A percentile compares a stretch with the other conserved stretches of the same genome.
These are phyloP conservation scores for Tillandsia fasciculata DNA, from an alignment of 176 grass and related monocot genomes.

Conservation along the genomic window DNA sequence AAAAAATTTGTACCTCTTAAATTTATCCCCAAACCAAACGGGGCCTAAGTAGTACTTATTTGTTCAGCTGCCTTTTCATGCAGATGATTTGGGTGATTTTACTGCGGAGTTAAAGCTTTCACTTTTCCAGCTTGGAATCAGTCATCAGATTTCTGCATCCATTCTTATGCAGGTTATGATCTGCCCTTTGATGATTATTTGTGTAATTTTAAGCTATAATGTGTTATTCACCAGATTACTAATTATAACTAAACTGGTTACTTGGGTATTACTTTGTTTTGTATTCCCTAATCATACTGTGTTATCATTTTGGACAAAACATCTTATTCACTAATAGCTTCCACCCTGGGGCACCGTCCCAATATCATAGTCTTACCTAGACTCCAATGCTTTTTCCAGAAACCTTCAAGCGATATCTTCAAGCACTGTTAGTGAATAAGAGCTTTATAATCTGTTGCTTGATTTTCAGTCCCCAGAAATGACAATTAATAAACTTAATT, in stretches of 20 bases:
- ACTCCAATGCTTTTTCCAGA: not conserved
- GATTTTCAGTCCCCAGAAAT: not conserved
- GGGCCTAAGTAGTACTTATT: slow-evolving; percentile 1
- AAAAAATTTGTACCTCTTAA: too few species aligned
- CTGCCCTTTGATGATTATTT: not conserved
- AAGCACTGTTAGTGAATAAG: not conserved
- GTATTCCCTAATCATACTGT: too few species aligned
- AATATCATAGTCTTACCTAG: not conserved
- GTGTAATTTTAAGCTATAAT: not conserved
- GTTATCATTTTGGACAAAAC: too few species aligned
- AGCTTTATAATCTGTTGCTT: not conserved
- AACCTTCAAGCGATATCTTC: not conserved
- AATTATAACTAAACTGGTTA: not conserved
- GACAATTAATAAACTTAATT: not conserved
- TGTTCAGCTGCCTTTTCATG: not conserved
- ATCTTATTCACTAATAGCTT: too few species aligned
- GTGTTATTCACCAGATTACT: not conserved
- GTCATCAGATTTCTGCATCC: slow-evolving; percentile 88
- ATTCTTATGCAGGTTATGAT: slow-evolving; percentile 78
- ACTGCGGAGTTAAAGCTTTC: slow-evolving; percentile 82
- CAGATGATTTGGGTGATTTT: slow-evolving; percentile 85
- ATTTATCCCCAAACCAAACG: too few species aligned
- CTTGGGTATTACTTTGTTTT: not conserved
- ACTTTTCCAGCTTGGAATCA: slow-evolving; percentile 90
- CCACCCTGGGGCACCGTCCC: too few species aligned